Evolutionary conservation across 2,329 filamentous ascomycete species (phyloP), one percentile per base, ranked within the genome.

Genomic region (Fusarium sp.): DNA sequence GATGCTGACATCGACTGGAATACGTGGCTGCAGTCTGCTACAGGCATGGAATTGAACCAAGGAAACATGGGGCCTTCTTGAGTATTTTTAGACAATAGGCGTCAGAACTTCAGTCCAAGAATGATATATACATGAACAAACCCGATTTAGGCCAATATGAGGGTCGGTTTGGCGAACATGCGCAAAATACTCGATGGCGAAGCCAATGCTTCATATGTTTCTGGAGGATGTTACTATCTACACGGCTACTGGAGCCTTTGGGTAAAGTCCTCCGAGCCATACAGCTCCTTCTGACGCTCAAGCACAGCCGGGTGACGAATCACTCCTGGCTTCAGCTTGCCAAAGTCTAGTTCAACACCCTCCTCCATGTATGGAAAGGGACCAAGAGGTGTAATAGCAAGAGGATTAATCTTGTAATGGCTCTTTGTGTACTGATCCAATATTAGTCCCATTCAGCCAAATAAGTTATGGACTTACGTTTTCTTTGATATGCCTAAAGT

Each of bases 401-500:
- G 54, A 4, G 77, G 76, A 10, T 78, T 78, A 21, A 78, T 77
- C 15, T 73, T 73, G 11, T 60, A 31, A 39, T 78, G 76, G 2
- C 75, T 78, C 55, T 78, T 78, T 5, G 76, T 75, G 23, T 78
- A 78, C 76, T 78, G 9, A 3, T 1, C 4, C 7, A 8, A 8
- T 2, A n/a, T 68, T 29, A 68, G 71, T 31, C 4, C 41, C 16
- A 8, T 16, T 1, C 12, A 19, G n/a, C 5, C 4, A 19, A 5
- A 38, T 4, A 5, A 10, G 11, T 12, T n/a, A 1, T 1, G 46
- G 3, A 8, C 77, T 70, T 56, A 76, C 77, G 29, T 77, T 91
- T 78, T 92, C 90, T 80, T 92, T 92, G 77, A 92, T 92, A 74
- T 92, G 90, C 69, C 80, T 86, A 71, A 92, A 92, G 69, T 92